phyloP scores from a whole-genome alignment of 164 flowering plant species.

The Santalum album region DNA sequence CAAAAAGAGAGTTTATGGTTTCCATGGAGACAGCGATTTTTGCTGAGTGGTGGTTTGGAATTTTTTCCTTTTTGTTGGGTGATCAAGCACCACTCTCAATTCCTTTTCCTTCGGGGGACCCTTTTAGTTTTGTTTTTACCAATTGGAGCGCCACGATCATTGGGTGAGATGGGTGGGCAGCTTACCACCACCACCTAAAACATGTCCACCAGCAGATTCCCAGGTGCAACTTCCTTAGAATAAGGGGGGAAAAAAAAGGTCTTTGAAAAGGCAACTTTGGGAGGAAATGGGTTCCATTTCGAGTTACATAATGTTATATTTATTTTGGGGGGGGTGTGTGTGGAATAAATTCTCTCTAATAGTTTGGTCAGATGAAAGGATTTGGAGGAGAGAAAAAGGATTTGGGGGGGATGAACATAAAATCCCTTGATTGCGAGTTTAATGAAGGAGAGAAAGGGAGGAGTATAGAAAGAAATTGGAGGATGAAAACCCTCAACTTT shows the following conservation, averaged over 20 bases:
- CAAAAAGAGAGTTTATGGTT: constrained; percentile 5
- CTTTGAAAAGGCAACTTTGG: neutral
- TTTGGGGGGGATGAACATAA: too few species aligned
- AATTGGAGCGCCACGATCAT: neutral
- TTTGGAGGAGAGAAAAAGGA: too few species aligned
- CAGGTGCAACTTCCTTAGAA: neutral
- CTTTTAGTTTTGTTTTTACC: neutral
- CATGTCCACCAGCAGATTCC: too few species aligned
- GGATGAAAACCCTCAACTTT: too few species aligned
- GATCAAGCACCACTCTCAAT: constrained; percentile 4
- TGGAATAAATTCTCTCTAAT: too few species aligned
- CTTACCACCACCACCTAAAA: too few species aligned
- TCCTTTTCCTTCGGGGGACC: neutral
- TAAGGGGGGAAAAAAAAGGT: too few species aligned
- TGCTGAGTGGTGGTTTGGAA: constrained; percentile 20
- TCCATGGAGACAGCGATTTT: constrained; percentile 17
- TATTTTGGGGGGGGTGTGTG: too few species aligned
- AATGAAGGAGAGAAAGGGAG: too few species aligned
- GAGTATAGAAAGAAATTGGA: too few species aligned
- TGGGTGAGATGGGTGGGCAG: neutral
- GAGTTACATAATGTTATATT: neutral
- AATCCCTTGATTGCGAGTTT: too few species aligned
- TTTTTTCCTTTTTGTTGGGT: constrained; percentile 10
- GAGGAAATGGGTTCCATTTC: neutral
- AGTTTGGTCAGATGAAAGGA: too few species aligned